Base-by-base conservation (phyloP, 2,329 filamentous ascomycete species). In the Amauroascus verrucosus region DNA sequence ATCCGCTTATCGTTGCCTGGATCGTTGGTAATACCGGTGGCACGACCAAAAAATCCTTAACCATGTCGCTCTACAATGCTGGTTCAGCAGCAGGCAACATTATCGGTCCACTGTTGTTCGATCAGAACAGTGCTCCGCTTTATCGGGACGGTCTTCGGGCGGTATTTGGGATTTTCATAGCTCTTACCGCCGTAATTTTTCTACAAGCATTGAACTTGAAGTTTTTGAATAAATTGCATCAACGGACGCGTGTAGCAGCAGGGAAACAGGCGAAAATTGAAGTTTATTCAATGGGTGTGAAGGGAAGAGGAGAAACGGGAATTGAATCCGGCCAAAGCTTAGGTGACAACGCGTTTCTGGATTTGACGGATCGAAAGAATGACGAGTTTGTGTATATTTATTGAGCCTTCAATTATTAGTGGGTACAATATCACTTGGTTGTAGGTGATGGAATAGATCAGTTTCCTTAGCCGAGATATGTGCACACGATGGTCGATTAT, bases 1-100 rank as follows among this genome's bases (percentile, higher is more conserved):
- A 83, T 59, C 82, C 82, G 0, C 70, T 86, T 8, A 77, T 84
- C 24, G 78, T 85, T 0, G 76, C 79, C 0, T 87, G 83, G 83
- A 81, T 85, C 54, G 75, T 85, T 5, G 80, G 77, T 6, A 86
- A 86, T 64, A 85, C 81, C 0, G 83, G 75, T 0, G 84, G 83
- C 6, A 79, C 77, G 14, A 85, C 82, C 2, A 85, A 86, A 67
- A 83, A 83, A 62, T 81, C 80, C 0, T 73, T 79, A 47, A 75
- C 81, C 37, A 81, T 84, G 75, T 79, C 77, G 0, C 67, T 84
- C 0, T 85, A 79, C 70, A 82, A 83, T 59, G 81, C 78, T 1
- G 82, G 78, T 0, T 75, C 76, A 1, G 77, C 80, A 0, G 74
- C 77, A 0, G 83, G 83, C 2, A 85, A 85, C 63, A 84, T 86